Percentiles rank a stretch among this genome's conserved stretches.
Evolutionary conservation across 2,329 filamentous ascomycete species (phyloP).

Genomic region (Claviceps capensis): DNA sequence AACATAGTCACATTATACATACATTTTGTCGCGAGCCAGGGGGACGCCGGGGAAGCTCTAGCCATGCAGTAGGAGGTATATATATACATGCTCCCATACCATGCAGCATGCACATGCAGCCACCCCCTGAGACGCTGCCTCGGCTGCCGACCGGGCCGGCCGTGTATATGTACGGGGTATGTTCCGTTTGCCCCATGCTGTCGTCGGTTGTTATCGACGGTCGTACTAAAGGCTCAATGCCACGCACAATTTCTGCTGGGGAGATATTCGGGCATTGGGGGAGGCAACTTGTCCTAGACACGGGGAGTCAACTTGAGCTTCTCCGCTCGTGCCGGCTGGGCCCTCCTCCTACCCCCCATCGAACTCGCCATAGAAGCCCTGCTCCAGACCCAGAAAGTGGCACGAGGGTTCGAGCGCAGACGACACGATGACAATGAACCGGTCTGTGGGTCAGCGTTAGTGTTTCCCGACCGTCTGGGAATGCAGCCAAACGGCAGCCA

Average conservation of each 20-base stretch:
- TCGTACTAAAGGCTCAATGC: no score
- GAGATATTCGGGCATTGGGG: no score
- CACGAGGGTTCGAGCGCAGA: constrained; percentile 9
- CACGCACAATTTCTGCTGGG: no score
- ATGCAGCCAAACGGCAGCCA: constrained; percentile 12
- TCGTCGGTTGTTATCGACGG: not conserved
- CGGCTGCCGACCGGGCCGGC: not conserved
- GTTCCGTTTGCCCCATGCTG: not conserved
- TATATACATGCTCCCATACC: not conserved
- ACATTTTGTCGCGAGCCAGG: not conserved
- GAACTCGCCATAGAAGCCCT: no score
- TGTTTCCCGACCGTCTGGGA: constrained; percentile 22
- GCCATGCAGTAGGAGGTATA: no score
- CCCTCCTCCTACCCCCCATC: no score
- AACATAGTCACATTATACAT: not conserved
- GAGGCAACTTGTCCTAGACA: no score
- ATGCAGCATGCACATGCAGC: not conserved
- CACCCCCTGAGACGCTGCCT: not conserved
- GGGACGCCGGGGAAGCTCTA: not conserved
- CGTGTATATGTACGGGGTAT: not conserved
- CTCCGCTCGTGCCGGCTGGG: no score
- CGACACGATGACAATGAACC: constrained; percentile 13
- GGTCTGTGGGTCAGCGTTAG: constrained; percentile 14
- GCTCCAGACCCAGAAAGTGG: no score
- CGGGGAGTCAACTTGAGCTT: no score